A percentile compares a stretch with the other conserved stretches of the same genome.
These are phyloP conservation scores for Aaosphaeria pasadenensis DNA, from an alignment of 2,329 filamentous ascomycete genomes.

Conservation along the genomic window DNA sequence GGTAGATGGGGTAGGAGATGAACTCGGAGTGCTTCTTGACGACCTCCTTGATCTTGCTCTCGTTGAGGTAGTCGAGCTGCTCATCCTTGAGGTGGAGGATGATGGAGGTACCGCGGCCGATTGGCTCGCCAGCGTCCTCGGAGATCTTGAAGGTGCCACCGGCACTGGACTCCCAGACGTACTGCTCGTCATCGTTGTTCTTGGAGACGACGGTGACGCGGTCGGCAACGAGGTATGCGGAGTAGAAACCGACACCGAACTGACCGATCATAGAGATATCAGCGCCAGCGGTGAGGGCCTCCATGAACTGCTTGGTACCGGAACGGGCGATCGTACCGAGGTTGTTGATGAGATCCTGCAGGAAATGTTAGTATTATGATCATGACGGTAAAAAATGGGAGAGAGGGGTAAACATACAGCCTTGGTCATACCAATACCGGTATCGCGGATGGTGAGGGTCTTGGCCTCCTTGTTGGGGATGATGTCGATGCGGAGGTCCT, in stretches of 20 bases:
- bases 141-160: slow-evolving; percentile 95
- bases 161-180: slow-evolving; percentile 97
- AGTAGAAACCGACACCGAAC: slow-evolving; percentile 99
- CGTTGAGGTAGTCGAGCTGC: slow-evolving; percentile 97
- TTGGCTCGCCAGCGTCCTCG: slow-evolving; percentile 81
- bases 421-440: slow-evolving; percentile 99
- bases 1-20: slow-evolving; percentile 99
- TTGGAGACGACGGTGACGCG: slow-evolving; percentile 93
- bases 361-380: slow-evolving; percentile 34
- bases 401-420: slow-evolving; percentile 42
- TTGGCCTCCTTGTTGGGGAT: slow-evolving; percentile 97
- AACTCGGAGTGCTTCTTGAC: slow-evolving; percentile 99
- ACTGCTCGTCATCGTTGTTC: slow-evolving; percentile 99
- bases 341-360: slow-evolving; percentile 92
- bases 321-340: slow-evolving; percentile 98
- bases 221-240: slow-evolving; percentile 98
- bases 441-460: slow-evolving; percentile 95
- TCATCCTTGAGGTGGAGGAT: slow-evolving; percentile 99
- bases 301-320: slow-evolving; percentile 99
- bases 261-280: slow-evolving; percentile 99
- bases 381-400: not conserved
- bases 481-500: slow-evolving; percentile 98
- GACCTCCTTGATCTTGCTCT: slow-evolving; percentile 99
- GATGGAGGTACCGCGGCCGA: slow-evolving; percentile 96
- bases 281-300: slow-evolving; percentile 95